Percentiles rank a stretch among this genome's conserved stretches.
These are phyloP conservation scores for Phlebopus sp. DNA, from an alignment of 1,284 basidiomycete species.

Conservation along the genomic window DNA sequence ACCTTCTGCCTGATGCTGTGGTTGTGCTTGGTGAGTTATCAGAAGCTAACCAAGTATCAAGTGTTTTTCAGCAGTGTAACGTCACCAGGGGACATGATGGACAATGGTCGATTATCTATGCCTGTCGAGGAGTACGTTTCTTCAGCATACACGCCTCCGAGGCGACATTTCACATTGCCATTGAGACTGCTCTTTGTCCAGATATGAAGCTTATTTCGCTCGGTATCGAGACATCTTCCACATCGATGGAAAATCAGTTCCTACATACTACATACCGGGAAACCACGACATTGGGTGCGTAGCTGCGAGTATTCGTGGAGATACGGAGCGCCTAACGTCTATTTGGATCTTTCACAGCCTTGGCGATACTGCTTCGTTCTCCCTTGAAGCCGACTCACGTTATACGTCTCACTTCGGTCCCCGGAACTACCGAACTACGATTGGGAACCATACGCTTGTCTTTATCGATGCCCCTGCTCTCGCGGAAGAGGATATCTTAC, in stretches of 20 bases:
- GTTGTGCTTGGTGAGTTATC: conserved; percentile 83
- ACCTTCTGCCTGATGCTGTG: conserved; percentile 65
- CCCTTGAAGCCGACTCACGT: conserved; percentile 48
- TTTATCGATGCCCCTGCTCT: conserved; percentile 70
- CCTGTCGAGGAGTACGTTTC: conserved; percentile 62
- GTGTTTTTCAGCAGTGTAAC: conserved; percentile 58
- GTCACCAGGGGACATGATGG: conserved; percentile 65
- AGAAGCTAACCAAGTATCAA: conserved; percentile 56
- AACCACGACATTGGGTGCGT: conserved; percentile 81
- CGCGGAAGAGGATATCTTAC: conserved; percentile 73
- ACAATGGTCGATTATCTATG: conserved; percentile 62
- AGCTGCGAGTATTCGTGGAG: not conserved
- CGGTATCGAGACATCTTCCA: conserved; percentile 67
- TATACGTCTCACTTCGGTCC: conserved; percentile 58
- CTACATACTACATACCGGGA: conserved; percentile 73
- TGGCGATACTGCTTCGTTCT: conserved; percentile 50
- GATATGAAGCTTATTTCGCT: conserved; percentile 57
- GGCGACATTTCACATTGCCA: conserved; percentile 3
- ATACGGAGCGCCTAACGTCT: conserved; percentile 3
- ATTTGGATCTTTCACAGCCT: conserved; percentile 33
- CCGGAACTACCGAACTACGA: conserved; percentile 46
- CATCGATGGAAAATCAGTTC: conserved; percentile 35
- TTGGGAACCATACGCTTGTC: conserved; percentile 70
- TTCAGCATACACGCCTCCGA: conserved; percentile 1
- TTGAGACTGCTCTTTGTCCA: conserved; percentile 31